These are phyloP conservation scores for Aspergillus melleus DNA, from an alignment of 2,329 filamentous ascomycete species.

Conservation along the genomic window DNA sequence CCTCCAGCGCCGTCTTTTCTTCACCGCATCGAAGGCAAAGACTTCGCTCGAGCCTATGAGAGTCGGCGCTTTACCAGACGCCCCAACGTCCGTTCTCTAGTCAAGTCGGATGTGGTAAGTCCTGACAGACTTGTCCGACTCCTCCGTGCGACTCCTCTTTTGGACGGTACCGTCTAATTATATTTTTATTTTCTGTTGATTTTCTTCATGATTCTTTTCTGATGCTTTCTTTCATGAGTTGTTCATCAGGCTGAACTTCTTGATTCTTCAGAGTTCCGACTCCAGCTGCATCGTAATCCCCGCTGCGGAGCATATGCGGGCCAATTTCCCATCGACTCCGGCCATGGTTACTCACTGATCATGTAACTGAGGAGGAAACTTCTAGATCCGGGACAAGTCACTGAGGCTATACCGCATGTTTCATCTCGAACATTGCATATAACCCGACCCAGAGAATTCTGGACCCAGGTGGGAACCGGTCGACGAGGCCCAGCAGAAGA, in stretches of 20 bases:
- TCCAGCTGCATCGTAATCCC: slow-evolving; percentile 1
- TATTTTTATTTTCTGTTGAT: background rate
- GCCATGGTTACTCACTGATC: background rate
- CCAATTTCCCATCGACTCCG: background rate
- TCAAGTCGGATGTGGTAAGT: background rate
- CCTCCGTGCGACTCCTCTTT: background rate
- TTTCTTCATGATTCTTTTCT: background rate
- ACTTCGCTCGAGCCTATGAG: slow-evolving; percentile 19
- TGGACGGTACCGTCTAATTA: background rate
- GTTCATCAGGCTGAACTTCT: slow-evolving; percentile 1
- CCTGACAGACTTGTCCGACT: background rate
- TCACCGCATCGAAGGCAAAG: slow-evolving; percentile 32
- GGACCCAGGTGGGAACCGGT: background rate
- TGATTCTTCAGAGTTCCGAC: background rate
- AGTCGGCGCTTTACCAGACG: background rate
- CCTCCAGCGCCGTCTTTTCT: slow-evolving; percentile 18
- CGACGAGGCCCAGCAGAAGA: background rate
- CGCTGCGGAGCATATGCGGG: slow-evolving; percentile 7
- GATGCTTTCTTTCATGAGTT: background rate
- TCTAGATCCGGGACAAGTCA: background rate
- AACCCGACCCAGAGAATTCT: background rate
- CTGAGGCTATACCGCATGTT: background rate
- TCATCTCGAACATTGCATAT: background rate
- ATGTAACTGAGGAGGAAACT: background rate
- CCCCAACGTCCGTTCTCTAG: background rate